Conservation (phyloP, 345 rosid species). For the Eucalyptus sp. region DNA sequence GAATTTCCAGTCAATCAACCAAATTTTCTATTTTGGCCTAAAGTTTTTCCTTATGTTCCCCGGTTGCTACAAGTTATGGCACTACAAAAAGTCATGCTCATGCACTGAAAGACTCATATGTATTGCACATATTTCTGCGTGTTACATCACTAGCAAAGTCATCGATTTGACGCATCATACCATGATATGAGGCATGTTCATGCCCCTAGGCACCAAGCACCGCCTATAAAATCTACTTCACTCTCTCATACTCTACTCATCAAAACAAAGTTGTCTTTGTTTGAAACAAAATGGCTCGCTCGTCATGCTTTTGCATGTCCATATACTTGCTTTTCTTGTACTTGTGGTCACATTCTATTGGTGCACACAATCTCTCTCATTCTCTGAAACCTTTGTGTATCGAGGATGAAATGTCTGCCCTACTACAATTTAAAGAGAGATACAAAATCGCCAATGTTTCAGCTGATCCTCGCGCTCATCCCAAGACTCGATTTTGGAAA, state of each 20-base stretch:
- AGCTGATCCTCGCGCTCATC: not conserved
- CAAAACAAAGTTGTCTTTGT: not conserved
- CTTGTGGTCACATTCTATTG: not conserved
- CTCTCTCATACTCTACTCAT: not conserved
- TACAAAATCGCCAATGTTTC: too few relatives aligned
- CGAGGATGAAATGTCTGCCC: not conserved
- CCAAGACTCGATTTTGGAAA: not conserved
- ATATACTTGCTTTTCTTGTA: not conserved
- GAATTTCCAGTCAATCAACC: too few relatives aligned
- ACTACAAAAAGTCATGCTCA: too few relatives aligned
- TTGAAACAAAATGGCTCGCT: not conserved
- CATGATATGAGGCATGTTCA: not conserved
- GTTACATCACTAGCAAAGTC: not conserved
- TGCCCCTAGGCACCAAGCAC: not conserved
- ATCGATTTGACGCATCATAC: not conserved
- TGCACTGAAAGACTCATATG: not conserved
- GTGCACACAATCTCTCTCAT: not conserved
- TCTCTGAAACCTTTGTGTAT: not conserved
- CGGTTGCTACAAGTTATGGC: too few relatives aligned
- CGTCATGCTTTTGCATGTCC: not conserved
- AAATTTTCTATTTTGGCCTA: accelerated
- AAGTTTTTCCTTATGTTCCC: too few relatives aligned
- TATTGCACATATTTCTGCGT: too few relatives aligned
- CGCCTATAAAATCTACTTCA: not conserved
- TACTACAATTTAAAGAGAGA: not conserved